These are phyloP conservation scores for Backusella australiensis DNA, from an alignment of 192 early-diverging fungal genomes.

Conservation along the genomic window DNA sequence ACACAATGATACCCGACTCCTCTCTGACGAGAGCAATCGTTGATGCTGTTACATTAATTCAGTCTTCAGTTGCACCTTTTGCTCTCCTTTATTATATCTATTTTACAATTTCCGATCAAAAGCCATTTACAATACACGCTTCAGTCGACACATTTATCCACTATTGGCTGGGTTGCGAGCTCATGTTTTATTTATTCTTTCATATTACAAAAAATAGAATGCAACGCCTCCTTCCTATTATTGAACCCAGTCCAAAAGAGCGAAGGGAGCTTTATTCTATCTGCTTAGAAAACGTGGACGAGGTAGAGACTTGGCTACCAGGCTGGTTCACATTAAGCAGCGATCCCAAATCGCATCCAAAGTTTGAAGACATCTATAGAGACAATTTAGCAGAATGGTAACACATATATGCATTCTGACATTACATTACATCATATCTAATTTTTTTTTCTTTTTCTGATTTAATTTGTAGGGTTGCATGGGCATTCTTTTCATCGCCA, in stretches of 20 bases:
- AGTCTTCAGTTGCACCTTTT: conserved; percentile 18
- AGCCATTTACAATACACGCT: neutral
- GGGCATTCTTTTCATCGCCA: conserved; percentile 27
- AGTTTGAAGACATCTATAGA: conserved; percentile 10
- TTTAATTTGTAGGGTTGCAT: conserved; percentile 21
- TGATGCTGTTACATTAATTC: conserved; percentile 4
- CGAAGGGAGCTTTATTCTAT: conserved; percentile 12
- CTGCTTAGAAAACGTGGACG: conserved; percentile 17
- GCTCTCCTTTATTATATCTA: conserved; percentile 30
- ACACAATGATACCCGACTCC: conserved; percentile 20
- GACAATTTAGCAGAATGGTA: conserved; percentile 37
- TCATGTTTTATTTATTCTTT: conserved; percentile 31
- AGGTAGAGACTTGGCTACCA: conserved; percentile 15
- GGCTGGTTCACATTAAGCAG: conserved; percentile 21
- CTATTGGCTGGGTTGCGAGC: conserved; percentile 30
- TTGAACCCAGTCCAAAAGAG: conserved; percentile 10
- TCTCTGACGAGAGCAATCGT: conserved; percentile 8
- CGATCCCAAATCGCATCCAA: conserved; percentile 6
- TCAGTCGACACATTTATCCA: conserved; percentile 22
- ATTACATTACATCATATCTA: neutral
- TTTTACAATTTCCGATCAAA: conserved; percentile 4
- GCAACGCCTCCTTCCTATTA: conserved; percentile 13
- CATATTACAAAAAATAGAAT: conserved; percentile 29
- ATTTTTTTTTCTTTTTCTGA: neutral
- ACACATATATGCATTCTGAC: neutral